These are phyloP conservation scores for Wickerhamomyces xylosicus DNA, from an alignment of 805 yeast genomes.

Conservation along the genomic window DNA sequence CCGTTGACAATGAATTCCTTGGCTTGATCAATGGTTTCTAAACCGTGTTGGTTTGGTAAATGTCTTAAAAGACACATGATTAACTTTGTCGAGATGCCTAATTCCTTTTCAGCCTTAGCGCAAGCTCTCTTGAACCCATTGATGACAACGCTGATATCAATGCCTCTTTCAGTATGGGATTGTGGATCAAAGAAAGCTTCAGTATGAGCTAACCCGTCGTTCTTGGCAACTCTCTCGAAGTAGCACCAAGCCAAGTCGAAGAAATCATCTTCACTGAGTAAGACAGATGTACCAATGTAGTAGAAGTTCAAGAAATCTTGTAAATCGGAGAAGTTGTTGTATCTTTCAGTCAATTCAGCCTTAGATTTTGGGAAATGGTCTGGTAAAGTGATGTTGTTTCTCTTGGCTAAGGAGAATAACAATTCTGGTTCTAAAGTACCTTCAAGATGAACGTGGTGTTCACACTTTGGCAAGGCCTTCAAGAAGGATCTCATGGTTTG, in stretches of 20 bases:
- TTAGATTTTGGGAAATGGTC: constrained; percentile 48
- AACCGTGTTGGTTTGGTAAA: constrained; percentile 48
- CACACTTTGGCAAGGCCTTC: constrained; percentile 73
- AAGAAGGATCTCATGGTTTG: constrained; percentile 39
- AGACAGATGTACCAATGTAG: constrained; percentile 74
- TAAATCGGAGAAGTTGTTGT: constrained; percentile 51
- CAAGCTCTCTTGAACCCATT: constrained; percentile 61
- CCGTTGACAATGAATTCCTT: constrained; percentile 42
- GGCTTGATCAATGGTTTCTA: constrained; percentile 46
- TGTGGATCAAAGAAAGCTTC: constrained; percentile 83
- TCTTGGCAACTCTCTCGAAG: constrained; percentile 40
- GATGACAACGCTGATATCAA: constrained; percentile 49
- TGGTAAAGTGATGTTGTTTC: constrained; percentile 56
- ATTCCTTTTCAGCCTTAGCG: constrained; percentile 44
- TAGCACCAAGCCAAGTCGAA: constrained; percentile 70
- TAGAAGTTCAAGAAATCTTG: constrained; percentile 75
- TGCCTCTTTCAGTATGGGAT: constrained; percentile 64
- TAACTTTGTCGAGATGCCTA: constrained; percentile 57
- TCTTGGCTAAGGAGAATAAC: constrained; percentile 55
- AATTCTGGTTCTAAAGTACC: constrained; percentile 76
- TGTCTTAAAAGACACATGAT: constrained; percentile 82
- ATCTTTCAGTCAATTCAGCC: constrained; percentile 47
- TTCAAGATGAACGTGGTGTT: constrained; percentile 78
- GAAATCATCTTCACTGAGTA: constrained; percentile 61
- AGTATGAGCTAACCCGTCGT: constrained; percentile 56